Conservation (phyloP, 495 filamentous ascomycete genomes). For the Neurospora sp. region DNA sequence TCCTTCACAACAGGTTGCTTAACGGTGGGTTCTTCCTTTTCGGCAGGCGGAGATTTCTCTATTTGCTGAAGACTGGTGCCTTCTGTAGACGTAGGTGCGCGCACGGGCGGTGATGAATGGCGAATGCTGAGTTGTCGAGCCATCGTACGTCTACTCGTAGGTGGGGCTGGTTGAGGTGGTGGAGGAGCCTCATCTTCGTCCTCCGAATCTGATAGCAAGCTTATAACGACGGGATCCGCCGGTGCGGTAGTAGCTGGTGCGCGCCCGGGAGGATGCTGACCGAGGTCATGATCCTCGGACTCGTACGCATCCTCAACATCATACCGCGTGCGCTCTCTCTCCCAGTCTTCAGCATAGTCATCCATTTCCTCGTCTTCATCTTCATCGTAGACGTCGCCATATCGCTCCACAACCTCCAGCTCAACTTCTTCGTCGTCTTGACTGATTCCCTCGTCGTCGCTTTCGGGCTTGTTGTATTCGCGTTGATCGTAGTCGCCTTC, state of each 20-base stretch:
- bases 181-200: constrained; percentile 14
- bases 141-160: background rate
- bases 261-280: background rate
- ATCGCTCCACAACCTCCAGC: constrained; percentile 23
- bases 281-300: constrained; percentile 17
- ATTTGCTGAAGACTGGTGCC: background rate
- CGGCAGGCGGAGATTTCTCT: background rate
- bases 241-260: background rate
- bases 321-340: constrained; percentile 18
- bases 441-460: constrained; percentile 24
- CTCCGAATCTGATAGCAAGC: constrained; percentile 30
- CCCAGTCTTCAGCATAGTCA: constrained; percentile 14
- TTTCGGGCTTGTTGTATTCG: constrained; percentile 11
- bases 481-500: constrained; percentile 24
- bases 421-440: constrained; percentile 31
- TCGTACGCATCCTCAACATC: constrained; percentile 15
- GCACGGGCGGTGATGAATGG: background rate
- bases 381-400: constrained; percentile 30
- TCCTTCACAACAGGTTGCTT: background rate
- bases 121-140: background rate
- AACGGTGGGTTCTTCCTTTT: background rate
- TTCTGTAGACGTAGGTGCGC: background rate
- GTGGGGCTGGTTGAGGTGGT: background rate
- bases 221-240: constrained; percentile 22
- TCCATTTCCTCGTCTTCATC: constrained; percentile 15